Base-by-base conservation (phyloP, 2,329 filamentous ascomycete genomes). In the Fusarium incarnatum region DNA sequence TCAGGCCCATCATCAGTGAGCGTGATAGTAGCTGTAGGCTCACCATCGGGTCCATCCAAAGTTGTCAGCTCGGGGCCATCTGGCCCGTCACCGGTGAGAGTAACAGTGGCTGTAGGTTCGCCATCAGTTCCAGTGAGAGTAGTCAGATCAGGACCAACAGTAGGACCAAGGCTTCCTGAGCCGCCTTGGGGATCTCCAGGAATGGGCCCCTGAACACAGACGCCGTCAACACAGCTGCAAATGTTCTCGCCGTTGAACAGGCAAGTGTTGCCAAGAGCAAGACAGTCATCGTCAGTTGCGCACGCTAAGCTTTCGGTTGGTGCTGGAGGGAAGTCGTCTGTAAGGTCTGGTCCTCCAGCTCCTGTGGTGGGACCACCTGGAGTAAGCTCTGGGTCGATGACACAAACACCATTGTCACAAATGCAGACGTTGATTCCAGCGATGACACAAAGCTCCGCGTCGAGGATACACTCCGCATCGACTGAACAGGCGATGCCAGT, bases 131-230 rank as follows among this genome's bases (percentile, higher is more conserved):
- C 32, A 27, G 25, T n/a, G 10, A 52, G 32, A 3, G 49, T 52
- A 15, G 49, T 52, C 8, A 27, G 6, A 4, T 28, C 49, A 22
- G 49, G 32, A 6, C n/a, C 42, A 18, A 18, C 12, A 3, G 34
- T 30, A 42, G 47, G 20, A 0, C 42, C 37, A 3, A 18, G 5
- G 12, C 53, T 45, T 9, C 54, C 61, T 3, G 47, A 27, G 1
- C 52, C 34, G 1, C 52, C 34, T 32, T 56, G 41, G 4, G 55
- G 37, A 3, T 11, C 37, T 46, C 37, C 54, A 5, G 66, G 28
- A 5, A 45, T 25, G n/a, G 49, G 30, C 9, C 54, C 47, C 25
- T 64, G 65, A 6, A 54, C 16, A 8, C 67, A 70, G 2, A 70
- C 23, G 4, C 42, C 60, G 10, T 64, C 59, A 2, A 48, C 20